Evolutionary conservation across 2,329 filamentous ascomycete genomes (phyloP).

Genomic region (Colletotrichum plurivorum): DNA sequence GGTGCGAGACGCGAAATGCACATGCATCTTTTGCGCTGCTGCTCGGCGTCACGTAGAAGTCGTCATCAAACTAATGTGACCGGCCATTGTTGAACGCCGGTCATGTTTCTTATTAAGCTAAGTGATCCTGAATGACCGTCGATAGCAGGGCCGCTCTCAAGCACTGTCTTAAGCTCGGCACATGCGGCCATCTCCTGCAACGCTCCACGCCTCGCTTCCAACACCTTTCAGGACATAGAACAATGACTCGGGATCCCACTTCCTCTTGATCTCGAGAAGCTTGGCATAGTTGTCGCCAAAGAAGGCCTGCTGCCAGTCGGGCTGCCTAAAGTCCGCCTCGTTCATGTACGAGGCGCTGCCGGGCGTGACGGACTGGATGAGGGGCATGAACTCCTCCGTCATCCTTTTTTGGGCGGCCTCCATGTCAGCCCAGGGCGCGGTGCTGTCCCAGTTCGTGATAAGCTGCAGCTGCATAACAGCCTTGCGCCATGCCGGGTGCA

Average conservation of each 20-base stretch:
- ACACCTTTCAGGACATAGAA: conserved; percentile 64
- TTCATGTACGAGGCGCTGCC: conserved; percentile 63
- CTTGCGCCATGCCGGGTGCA: conserved; percentile 55
- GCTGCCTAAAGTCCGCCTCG: conserved; percentile 63
- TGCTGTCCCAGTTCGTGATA: conserved; percentile 46
- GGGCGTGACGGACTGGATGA: conserved; percentile 54
- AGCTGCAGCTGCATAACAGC: conserved; percentile 51
- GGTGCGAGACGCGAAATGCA: too few relatives aligned
- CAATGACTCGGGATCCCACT: conserved; percentile 61
- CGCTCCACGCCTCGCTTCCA: conserved; percentile 64
- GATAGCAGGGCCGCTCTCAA: too few relatives aligned
- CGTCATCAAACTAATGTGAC: too few relatives aligned
- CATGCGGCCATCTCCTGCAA: conserved; percentile 56
- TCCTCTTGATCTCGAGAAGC: conserved; percentile 63
- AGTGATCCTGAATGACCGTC: too few relatives aligned
- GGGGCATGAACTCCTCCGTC: conserved; percentile 49
- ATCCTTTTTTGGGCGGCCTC: conserved; percentile 47
- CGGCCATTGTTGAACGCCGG: too few relatives aligned
- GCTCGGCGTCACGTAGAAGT: too few relatives aligned
- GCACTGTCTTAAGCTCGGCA: conserved; percentile 47
- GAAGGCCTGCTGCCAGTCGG: conserved; percentile 59
- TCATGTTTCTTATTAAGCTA: too few relatives aligned
- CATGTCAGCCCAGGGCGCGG: conserved; percentile 44
- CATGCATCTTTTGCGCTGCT: too few relatives aligned
- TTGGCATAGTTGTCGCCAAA: conserved; percentile 62